phyloP scores from a whole-genome alignment of 805 yeast species.

The Candida takata region DNA sequence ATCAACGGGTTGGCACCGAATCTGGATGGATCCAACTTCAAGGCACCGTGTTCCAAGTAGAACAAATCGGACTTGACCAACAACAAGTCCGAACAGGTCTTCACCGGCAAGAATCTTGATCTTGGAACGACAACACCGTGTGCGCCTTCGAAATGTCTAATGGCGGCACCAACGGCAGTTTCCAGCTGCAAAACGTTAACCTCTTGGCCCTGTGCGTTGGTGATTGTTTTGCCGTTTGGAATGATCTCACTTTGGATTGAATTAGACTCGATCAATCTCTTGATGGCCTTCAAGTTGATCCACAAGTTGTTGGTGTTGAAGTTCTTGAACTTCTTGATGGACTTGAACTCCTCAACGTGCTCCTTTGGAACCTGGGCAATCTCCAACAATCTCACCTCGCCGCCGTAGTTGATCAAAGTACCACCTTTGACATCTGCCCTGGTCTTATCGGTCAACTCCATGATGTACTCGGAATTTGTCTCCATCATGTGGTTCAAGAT shows the following conservation, averaged over 20 bases:
- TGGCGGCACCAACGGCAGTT: constrained; percentile 99
- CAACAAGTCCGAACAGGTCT: constrained; percentile 91
- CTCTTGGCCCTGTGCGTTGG: constrained; percentile 61
- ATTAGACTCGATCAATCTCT: constrained; percentile 80
- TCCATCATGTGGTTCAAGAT: constrained; percentile 90
- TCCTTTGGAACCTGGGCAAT: constrained; percentile 98
- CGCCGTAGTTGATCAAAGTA: constrained; percentile 93
- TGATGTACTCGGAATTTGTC: constrained; percentile 86
- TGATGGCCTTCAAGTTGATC: constrained; percentile 92
- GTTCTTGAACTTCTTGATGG: constrained; percentile 95
- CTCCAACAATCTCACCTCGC: constrained; percentile 88
- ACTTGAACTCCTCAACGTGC: constrained; percentile 96
- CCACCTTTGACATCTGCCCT: constrained; percentile 99
- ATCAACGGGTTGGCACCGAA: constrained; percentile 90
- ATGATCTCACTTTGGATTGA: constrained; percentile 87
- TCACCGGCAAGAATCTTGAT: constrained; percentile 95
- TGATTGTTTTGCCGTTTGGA: constrained; percentile 85
- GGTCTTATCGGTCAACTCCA: constrained; percentile 98
- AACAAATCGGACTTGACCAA: constrained; percentile 94
- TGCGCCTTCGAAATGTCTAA: constrained; percentile 89
- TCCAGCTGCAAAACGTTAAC: constrained; percentile 89
- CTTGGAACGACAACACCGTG: constrained; percentile 99
- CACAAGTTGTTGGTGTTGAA: constrained; percentile 97
- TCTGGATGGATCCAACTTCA: constrained; percentile 75
- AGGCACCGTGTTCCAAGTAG: constrained; percentile 84